Base-by-base conservation (phyloP, 495 filamentous ascomycete species). In the Hypoxylon fragiforme region DNA sequence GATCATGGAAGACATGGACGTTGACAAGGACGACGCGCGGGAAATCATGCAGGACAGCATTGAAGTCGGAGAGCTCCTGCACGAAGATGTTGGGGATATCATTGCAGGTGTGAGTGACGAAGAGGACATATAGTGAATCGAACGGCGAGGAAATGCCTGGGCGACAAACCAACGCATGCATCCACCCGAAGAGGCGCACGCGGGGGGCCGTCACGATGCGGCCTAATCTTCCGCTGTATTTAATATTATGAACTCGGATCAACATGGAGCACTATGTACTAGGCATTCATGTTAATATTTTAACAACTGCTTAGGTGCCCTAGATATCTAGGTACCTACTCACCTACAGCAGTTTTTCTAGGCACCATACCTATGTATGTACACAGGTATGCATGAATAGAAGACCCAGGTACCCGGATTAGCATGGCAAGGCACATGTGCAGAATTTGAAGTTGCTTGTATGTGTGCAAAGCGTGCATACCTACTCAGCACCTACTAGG, bases 1-100 rank as follows among this genome's bases (percentile, higher is more conserved):
- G 13, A 86, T 97, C 19, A 88, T 81, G 75, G 87, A 96, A 56
- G 94, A 98, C 63, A 88, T 97, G 88, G 63, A 68, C 0, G 79
- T 87, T n/a, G 70, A 71, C 4, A 81, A 81, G 44, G 81, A 83
- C 37, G 66, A 77, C 54, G 90, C 91, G 12, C 77, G 86, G 62
- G 65, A 73, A 44, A 83, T 96, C 15, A 59, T 97, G 60, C 67
- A 76, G 7, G 87, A 92, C 21, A 96, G 90, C 65, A 79, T 80
- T 18, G 80, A 81, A n/a, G 69, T 97, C 11, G 92, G 92, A 8
- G 82, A 91, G 57, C 73, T 88, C 47, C 50, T 97, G 44, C 82
- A 95, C 63, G 83, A 86, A 50, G 82, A 85, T 63, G 65, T 77
- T 22, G 80, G 81, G 15, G 86, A 90, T 56, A 73, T 82, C 18